These are phyloP conservation scores for Argentina anserina DNA, from an alignment of 306 rosid species.

Conservation along the genomic window DNA sequence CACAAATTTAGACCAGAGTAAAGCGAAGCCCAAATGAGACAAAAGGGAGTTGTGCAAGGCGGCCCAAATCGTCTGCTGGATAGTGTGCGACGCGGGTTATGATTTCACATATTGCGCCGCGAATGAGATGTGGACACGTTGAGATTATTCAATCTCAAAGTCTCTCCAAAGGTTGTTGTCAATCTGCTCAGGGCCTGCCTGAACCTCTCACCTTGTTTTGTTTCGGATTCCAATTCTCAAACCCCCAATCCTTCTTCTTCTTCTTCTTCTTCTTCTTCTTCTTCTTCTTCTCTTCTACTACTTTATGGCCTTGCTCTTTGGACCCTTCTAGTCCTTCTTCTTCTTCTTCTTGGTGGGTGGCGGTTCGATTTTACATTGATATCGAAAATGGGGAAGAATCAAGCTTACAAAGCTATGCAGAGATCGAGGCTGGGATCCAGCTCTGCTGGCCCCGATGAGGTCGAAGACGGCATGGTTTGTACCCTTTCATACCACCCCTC, in stretches of 20 bases:
- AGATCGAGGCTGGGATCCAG: slow-evolving; percentile 82
- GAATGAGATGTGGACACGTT: not conserved
- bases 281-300: no score
- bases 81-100: not conserved
- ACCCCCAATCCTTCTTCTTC: not conserved
- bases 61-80: not conserved
- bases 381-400: slow-evolving; percentile 84
- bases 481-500: slow-evolving; percentile 66
- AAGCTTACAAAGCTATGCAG: slow-evolving; percentile 99
- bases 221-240: not conserved
- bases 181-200: not conserved
- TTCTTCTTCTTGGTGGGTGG: not conserved
- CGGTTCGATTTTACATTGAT: not conserved
- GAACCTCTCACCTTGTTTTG: slow-evolving; percentile 3
- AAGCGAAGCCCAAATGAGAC: not conserved
- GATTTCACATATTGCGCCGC: not conserved
- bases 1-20: not conserved
- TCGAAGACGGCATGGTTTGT: slow-evolving; percentile 99
- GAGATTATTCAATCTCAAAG: no score
- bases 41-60: not conserved
- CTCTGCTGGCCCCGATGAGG: slow-evolving; percentile 83
- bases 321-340: not conserved
- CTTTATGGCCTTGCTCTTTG: not conserved
- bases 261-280: not conserved
- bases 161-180: not conserved